Evolutionary conservation across 345 rosid genomes (phyloP), one percentile per base, ranked within the genome.

Genomic region (Brassica incana): DNA sequence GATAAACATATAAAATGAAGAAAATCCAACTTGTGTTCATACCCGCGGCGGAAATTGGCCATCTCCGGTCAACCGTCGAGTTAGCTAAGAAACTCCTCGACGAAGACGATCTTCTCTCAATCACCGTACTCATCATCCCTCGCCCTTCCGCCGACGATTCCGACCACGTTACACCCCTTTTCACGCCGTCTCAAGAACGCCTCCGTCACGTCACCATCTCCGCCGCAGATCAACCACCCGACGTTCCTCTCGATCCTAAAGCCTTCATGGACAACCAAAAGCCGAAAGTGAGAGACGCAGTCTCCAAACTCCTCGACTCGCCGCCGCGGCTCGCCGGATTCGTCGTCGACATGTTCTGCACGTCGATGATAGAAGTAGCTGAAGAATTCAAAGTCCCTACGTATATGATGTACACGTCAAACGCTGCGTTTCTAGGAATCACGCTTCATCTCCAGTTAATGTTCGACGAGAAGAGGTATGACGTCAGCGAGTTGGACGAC

Each of bases 291-390:
- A 84, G 71, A 73, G 87, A 85, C 0, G 83, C 74, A 1, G 74
- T 85, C 11, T 0, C 79, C 3, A 58, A 15, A 6, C 7, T 60
- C 65, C 67, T 78, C 25, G 61, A 75, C 65, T 33, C 83, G 3
- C 76, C 88, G 20, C 63, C 8, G 18, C 54, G 23, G 50, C 80
- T 91, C 3, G 90, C 82, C 0, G 89, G 90, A 27, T 73, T 91
- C 60, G 85, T 89, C 11, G 67, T 88, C 3, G 96, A 86, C 73
- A 77, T 91, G 90, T 86, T 88, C 23, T 89, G 88, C 78, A 76
- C 72, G 0, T 15, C 84, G 5, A 82, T 88, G 87, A 82, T 85
- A 0, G 92, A 89, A 3, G 67, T 89, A 3, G 93, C 90, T 0
- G 36, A 77, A 15, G 90, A 88, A 4, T 68, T 87, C 25, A 78